These are phyloP conservation scores for Imleria badia DNA, from an alignment of 768 basidiomycete genomes.

Conservation along the genomic window DNA sequence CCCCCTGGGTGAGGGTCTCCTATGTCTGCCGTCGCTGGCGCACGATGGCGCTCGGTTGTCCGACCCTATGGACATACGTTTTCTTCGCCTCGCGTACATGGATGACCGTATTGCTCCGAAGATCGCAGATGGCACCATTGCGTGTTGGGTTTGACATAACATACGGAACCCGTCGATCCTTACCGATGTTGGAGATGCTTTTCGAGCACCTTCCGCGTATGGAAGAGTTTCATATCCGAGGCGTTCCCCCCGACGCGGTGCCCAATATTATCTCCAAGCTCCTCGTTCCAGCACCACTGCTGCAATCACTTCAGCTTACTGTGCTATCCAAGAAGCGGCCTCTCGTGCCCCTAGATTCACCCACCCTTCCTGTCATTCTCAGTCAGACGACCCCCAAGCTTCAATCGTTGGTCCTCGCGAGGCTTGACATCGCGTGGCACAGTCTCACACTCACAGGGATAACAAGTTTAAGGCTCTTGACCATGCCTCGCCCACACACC, in stretches of 20 bases:
- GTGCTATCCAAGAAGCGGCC: background rate
- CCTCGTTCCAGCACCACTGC: background rate
- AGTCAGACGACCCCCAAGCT: background rate
- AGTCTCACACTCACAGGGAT: background rate
- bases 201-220: background rate
- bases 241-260: background rate
- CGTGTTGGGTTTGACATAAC: background rate
- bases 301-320: constrained; percentile 3
- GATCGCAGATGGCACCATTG: background rate
- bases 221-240: constrained; percentile 2
- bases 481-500: background rate
- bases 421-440: background rate
- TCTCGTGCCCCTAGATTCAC: background rate
- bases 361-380: background rate
- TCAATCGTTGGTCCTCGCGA: background rate
- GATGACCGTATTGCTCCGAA: background rate
- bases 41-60: background rate
- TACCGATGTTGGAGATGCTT: background rate
- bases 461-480: background rate
- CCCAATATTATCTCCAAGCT: background rate
- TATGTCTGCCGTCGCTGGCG: background rate
- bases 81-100: background rate
- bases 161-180: background rate
- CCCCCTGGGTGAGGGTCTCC: background rate
- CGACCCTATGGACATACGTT: background rate